phyloP scores from a whole-genome alignment of 768 basidiomycete genomes.

The Phlegmacium glaucopus region DNA sequence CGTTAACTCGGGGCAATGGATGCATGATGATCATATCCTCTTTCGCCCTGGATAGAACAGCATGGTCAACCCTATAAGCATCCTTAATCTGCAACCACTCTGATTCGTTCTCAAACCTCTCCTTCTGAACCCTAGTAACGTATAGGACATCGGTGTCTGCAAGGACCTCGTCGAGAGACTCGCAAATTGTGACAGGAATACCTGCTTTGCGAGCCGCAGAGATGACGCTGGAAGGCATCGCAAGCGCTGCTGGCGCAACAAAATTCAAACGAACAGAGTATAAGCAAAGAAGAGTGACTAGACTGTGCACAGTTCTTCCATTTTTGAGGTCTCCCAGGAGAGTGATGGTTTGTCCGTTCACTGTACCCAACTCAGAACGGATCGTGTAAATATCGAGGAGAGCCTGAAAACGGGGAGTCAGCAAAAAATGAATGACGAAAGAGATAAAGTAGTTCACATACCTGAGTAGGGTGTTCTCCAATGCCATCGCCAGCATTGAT shows the following conservation, averaged over 20 bases:
- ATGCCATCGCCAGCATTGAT: slow-evolving; percentile 97
- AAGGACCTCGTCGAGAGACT: slow-evolving; percentile 89
- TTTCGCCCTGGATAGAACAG: slow-evolving; percentile 89
- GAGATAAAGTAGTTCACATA: slow-evolving; percentile 26
- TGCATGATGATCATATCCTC: slow-evolving; percentile 99
- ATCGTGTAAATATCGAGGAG: slow-evolving; percentile 91
- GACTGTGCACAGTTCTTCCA: slow-evolving; percentile 94
- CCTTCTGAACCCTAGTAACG: slow-evolving; percentile 94
- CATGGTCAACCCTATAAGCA: slow-evolving; percentile 90
- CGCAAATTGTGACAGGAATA: slow-evolving; percentile 72
- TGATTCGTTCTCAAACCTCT: slow-evolving; percentile 75
- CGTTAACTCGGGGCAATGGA: slow-evolving; percentile 91
- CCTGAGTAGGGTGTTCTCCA: slow-evolving; percentile 97
- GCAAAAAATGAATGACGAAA: slow-evolving; percentile 4
- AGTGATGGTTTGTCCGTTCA: slow-evolving; percentile 93
- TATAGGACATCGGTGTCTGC: slow-evolving; percentile 94
- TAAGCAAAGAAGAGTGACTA: slow-evolving; percentile 87
- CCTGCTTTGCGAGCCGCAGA: slow-evolving; percentile 82
- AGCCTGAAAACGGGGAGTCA: slow-evolving; percentile 43
- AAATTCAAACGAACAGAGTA: slow-evolving; percentile 96
- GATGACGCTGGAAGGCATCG: slow-evolving; percentile 88
- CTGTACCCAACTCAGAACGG: slow-evolving; percentile 95
- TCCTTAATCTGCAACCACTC: slow-evolving; percentile 94
- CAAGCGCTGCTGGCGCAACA: slow-evolving; percentile 80
- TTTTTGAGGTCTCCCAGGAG: slow-evolving; percentile 96